These are phyloP conservation scores for Tylopilus plumbeoviolaceoides DNA, from an alignment of 768 basidiomycete genomes.

Conservation along the genomic window DNA sequence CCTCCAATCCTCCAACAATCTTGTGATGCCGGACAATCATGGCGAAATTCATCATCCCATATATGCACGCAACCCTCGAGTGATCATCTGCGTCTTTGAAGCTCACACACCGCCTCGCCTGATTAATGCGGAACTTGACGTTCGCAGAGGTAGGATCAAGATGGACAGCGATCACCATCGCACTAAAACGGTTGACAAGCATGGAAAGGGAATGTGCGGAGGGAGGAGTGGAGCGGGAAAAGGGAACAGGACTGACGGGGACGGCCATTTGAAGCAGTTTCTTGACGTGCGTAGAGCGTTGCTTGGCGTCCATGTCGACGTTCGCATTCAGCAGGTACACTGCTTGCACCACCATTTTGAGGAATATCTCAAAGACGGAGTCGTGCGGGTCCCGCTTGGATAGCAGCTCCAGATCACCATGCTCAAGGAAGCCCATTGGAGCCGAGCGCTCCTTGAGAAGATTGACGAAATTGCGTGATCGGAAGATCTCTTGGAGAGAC, in stretches of 20 bases:
- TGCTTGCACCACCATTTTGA: slow-evolving; percentile 77
- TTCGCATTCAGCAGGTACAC: slow-evolving; percentile 30
- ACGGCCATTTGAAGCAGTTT: slow-evolving; percentile 70
- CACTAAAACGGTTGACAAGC: slow-evolving; percentile 79
- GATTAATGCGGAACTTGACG: slow-evolving; percentile 51
- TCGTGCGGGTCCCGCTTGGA: slow-evolving; percentile 50
- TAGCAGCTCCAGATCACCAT: slow-evolving; percentile 51
- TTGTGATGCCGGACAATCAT: slow-evolving; percentile 54
- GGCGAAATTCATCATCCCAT: slow-evolving; percentile 68
- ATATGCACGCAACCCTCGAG: slow-evolving; percentile 68
- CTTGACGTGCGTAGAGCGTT: slow-evolving; percentile 44
- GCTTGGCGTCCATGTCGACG: slow-evolving; percentile 30
- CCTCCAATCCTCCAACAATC: slow-evolving; percentile 40
- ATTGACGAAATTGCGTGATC: slow-evolving; percentile 70
- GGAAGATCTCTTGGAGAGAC: slow-evolving; percentile 68
- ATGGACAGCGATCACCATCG: slow-evolving; percentile 64
- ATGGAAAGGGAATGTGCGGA: slow-evolving; percentile 57
- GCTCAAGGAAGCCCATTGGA: slow-evolving; percentile 68
- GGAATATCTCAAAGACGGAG: slow-evolving; percentile 71
- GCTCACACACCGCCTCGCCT: slow-evolving; percentile 60
- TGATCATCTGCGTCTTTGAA: slow-evolving; percentile 63
- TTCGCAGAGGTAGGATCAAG: slow-evolving; percentile 53
- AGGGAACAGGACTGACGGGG: slow-evolving; percentile 67
- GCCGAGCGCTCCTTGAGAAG: slow-evolving; percentile 57
- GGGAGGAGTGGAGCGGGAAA: slow-evolving; percentile 51